Conservation (phyloP, 257 asterid species). For the Ocimum tenuiflorum region DNA sequence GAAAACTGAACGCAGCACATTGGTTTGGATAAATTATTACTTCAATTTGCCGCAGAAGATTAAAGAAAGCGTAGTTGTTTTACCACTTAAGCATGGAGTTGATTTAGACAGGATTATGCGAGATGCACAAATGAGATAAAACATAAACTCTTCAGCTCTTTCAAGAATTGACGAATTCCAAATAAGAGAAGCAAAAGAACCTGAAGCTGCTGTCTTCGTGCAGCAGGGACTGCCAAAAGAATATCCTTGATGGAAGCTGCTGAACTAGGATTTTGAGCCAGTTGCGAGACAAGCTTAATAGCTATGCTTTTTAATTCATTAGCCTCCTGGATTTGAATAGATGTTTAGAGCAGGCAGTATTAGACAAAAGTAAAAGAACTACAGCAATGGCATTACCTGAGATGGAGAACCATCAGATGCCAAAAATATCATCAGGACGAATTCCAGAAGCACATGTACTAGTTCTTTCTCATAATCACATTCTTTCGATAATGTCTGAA, state of each 20-base stretch:
- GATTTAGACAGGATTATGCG: not conserved
- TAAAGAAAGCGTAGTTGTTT: not conserved
- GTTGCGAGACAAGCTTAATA: slow-evolving; percentile 75
- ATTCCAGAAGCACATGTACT: slow-evolving; percentile 68
- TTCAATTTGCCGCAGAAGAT: not conserved
- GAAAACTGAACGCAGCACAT: not conserved
- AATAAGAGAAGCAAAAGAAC: slow-evolving; percentile 34
- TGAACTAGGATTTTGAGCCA: slow-evolving; percentile 76
- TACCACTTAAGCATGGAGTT: slow-evolving; percentile 1
- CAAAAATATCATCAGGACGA: slow-evolving; percentile 61
- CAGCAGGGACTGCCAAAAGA: slow-evolving; percentile 67
- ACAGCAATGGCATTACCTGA: slow-evolving; percentile 41
- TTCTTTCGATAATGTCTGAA: slow-evolving; percentile 58
- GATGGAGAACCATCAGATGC: slow-evolving; percentile 43
- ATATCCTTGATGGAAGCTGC: slow-evolving; percentile 67
- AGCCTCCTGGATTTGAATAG: slow-evolving; percentile 49
- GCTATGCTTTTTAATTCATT: slow-evolving; percentile 52
- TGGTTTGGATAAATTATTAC: not conserved
- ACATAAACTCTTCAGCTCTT: not conserved
- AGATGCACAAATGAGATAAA: not conserved
- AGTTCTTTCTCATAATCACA: slow-evolving; percentile 57
- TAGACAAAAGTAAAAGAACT: slow-evolving; percentile 10
- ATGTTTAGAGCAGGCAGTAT: slow-evolving; percentile 19
- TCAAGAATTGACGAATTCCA: not conserved
- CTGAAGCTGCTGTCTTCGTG: slow-evolving; percentile 81